Evolutionary conservation across 2,329 filamentous ascomycete species (phyloP).

Genomic region (Trichoderma simmonsii): DNA sequence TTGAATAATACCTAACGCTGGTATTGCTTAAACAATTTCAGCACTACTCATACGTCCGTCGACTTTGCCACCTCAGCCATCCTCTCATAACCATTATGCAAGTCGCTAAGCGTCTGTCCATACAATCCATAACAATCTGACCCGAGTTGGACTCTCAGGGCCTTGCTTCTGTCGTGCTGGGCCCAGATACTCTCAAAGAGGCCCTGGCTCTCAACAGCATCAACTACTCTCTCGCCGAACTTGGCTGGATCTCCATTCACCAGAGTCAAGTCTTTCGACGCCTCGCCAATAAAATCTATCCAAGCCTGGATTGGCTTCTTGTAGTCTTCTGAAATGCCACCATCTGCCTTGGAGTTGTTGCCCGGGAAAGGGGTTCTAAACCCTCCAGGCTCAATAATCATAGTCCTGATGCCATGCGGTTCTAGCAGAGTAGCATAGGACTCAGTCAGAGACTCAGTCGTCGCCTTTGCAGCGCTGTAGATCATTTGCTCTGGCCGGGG

Average conservation of each 20-base stretch:
- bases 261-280: not conserved
- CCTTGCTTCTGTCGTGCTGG: not conserved
- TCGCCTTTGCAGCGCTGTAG: conserved; percentile 47
- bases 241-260: not conserved
- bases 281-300: not conserved
- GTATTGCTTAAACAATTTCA: not conserved
- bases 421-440: conserved; percentile 41
- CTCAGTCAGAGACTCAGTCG: conserved; percentile 42
- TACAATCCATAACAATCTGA: not conserved
- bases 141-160: not conserved
- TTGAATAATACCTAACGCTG: not conserved
- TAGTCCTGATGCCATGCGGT: conserved; percentile 42
- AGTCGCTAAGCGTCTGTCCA: not conserved
- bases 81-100: not conserved
- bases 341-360: conserved; percentile 2
- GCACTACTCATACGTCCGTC: not conserved
- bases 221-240: conserved; percentile 2
- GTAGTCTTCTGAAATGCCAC: conserved; percentile 7
- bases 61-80: conserved; percentile 1
- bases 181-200: not conserved
- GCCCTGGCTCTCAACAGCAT: not conserved
- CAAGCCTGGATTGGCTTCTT: not conserved
- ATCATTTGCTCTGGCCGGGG: conserved; percentile 39
- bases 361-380: conserved; percentile 40
- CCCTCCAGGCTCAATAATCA: conserved; percentile 47